Evolutionary conservation across 2,329 filamentous ascomycete genomes (phyloP).

Genomic region (Pezicula neosporulosa): DNA sequence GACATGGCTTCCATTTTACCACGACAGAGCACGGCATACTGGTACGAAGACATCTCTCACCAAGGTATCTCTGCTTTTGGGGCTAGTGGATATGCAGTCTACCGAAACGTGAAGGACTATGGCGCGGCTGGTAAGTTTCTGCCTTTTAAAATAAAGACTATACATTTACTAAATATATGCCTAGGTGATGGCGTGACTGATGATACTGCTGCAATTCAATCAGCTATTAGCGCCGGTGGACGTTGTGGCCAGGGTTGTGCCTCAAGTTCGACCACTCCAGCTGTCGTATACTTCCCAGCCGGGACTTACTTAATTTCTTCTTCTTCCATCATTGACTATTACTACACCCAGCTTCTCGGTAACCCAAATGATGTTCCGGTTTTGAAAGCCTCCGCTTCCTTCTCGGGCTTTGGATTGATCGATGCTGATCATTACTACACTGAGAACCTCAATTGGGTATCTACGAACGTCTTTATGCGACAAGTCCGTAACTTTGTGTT

Average conservation of each 20-base stretch:
- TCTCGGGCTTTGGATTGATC: slow-evolving; percentile 81
- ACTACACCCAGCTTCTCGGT: slow-evolving; percentile 24
- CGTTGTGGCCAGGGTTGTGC: slow-evolving; percentile 24
- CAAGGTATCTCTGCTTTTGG: slow-evolving; percentile 18
- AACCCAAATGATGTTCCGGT: slow-evolving; percentile 50
- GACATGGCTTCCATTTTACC: neutral
- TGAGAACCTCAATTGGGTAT: slow-evolving; percentile 68
- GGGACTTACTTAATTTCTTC: slow-evolving; percentile 25
- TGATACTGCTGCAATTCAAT: slow-evolving; percentile 82
- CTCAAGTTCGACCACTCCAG: slow-evolving; percentile 45
- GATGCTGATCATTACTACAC: slow-evolving; percentile 77
- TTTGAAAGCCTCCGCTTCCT: slow-evolving; percentile 67
- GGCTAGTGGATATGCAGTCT: slow-evolving; percentile 15
- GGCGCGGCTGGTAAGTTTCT: slow-evolving; percentile 14
- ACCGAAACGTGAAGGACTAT: slow-evolving; percentile 15
- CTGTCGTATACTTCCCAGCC: slow-evolving; percentile 22
- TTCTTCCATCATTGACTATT: slow-evolving; percentile 17
- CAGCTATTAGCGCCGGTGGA: slow-evolving; percentile 22
- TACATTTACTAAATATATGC: neutral
- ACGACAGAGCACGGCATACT: slow-evolving; percentile 10
- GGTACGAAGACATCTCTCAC: slow-evolving; percentile 19
- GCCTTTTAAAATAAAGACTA: neutral
- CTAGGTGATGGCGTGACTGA: slow-evolving; percentile 60
- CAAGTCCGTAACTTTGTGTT: slow-evolving; percentile 64
- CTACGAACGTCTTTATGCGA: slow-evolving; percentile 67